Evolutionary conservation across 768 basidiomycete genomes (phyloP).

Genomic region (Paxillus ammoniavirescens): DNA sequence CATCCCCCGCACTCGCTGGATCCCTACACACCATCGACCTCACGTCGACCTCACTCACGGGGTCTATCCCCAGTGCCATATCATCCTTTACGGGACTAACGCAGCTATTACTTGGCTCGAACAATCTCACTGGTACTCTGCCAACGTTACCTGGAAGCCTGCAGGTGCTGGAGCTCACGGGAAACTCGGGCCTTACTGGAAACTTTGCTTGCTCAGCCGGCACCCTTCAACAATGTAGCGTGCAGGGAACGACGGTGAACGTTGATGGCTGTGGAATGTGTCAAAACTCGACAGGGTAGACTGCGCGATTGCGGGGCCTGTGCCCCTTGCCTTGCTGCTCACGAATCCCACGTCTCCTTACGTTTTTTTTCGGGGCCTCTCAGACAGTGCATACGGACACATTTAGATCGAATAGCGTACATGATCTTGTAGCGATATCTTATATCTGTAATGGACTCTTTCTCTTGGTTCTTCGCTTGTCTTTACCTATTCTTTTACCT

Average conservation of each 20-base stretch:
- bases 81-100: slow-evolving; percentile 34
- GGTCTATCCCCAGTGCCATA: slow-evolving; percentile 34
- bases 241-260: slow-evolving; percentile 21
- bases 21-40: slow-evolving; percentile 40
- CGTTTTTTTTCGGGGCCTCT: not conserved
- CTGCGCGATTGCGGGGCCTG: not conserved
- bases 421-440: slow-evolving; percentile 11
- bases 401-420: not conserved
- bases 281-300: slow-evolving; percentile 13
- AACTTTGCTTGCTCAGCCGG: slow-evolving; percentile 13
- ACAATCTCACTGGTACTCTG: slow-evolving; percentile 35
- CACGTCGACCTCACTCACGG: slow-evolving; percentile 38
- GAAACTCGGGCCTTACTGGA: slow-evolving; percentile 38
- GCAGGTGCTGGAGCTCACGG: slow-evolving; percentile 33
- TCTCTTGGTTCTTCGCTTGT: not conserved
- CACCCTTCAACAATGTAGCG: slow-evolving; percentile 18
- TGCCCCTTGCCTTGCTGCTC: not conserved
- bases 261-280: slow-evolving; percentile 23
- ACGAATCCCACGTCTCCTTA: slow-evolving; percentile 4
- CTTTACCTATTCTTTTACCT: not conserved
- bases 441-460: slow-evolving; percentile 2
- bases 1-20: slow-evolving; percentile 29
- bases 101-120: slow-evolving; percentile 39
- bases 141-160: slow-evolving; percentile 36
- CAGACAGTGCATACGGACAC: slow-evolving; percentile 7